phyloP scores from a whole-genome alignment of 352 stramenopile species.

The Elongisporangium senticosum region DNA sequence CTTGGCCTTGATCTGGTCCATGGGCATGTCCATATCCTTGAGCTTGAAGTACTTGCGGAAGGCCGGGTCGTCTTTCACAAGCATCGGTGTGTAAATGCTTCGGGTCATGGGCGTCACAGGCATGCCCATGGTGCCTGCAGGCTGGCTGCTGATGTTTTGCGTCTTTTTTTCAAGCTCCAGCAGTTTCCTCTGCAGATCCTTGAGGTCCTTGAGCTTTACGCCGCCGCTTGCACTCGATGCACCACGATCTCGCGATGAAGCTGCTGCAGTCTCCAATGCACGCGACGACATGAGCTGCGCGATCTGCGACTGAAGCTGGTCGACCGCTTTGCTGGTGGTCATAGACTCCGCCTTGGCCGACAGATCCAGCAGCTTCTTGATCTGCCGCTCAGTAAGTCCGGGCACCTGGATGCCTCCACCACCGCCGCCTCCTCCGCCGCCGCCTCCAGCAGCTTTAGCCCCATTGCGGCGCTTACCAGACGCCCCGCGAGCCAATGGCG shows the following conservation, averaged over 20 bases:
- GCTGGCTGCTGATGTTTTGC: slow-evolving; percentile 37
- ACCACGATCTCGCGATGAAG: slow-evolving; percentile 17
- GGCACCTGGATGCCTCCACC: slow-evolving; percentile 31
- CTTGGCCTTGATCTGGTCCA: slow-evolving; percentile 76
- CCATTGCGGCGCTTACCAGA: slow-evolving; percentile 10
- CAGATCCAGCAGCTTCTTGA: slow-evolving; percentile 65
- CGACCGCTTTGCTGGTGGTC: slow-evolving; percentile 38
- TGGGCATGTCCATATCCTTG: slow-evolving; percentile 69
- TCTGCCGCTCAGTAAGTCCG: slow-evolving; percentile 50
- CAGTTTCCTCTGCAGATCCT: slow-evolving; percentile 70
- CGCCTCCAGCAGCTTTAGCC: slow-evolving; percentile 11
- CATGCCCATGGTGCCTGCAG: slow-evolving; percentile 4
- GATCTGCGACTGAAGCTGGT: slow-evolving; percentile 70
- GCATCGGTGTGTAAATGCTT: slow-evolving; percentile 45
- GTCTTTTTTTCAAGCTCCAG: slow-evolving; percentile 71
- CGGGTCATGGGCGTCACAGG: slow-evolving; percentile 9
- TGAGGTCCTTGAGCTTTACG: slow-evolving; percentile 69
- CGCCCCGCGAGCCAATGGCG: background rate
- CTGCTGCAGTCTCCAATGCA: slow-evolving; percentile 19
- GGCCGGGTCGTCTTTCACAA: slow-evolving; percentile 65
- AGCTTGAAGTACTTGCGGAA: slow-evolving; percentile 85
- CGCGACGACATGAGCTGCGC: slow-evolving; percentile 56
- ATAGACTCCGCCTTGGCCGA: slow-evolving; percentile 49
- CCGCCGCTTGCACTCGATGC: slow-evolving; percentile 16
- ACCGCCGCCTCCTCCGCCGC: slow-evolving; percentile 3